Base-by-base conservation (phyloP, 2,329 filamentous ascomycete species). In the Rhynchosporium graminicola region DNA sequence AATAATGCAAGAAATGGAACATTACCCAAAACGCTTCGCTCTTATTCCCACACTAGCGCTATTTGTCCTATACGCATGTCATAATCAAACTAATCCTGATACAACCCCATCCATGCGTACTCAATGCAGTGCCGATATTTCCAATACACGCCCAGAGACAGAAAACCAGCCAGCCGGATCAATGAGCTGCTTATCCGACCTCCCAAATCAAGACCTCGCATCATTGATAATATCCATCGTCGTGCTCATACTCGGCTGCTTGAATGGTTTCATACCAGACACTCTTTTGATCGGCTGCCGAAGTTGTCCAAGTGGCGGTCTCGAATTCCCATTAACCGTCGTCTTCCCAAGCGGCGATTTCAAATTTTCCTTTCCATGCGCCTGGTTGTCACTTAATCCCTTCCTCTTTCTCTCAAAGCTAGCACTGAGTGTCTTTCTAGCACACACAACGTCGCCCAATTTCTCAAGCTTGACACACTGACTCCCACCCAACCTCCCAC, bases 191-290 rank as follows among this genome's bases (percentile, higher is more conserved):
- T 15, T 26, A 46, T 38, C n/a, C 60, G 51, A 55, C 26, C 12
- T 20, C 15, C 20, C 59, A 48, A 59, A 26, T 36, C 55, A 56
- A 57, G 13, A 57, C 42, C 50, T 54, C 46, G 45, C 58, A 51
- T 92, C 90, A 76, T 95, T 91, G 69, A 92, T 80, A 67, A 97
- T 87, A 79, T 94, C 89, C 72, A 85, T 84, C 72, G 93, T 80
- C 38, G 70, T 64, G 29, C 64, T 61, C 62, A 65, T 59, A 8
- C 48, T 52, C 13, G 67, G 68, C 36, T 66, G 63, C 56, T 68
- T 68, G 45, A 94, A 77, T 38, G 82, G 80, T 67, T 82, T 84
- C 57, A 83, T 82, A 0, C 87, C 86, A 51, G 86, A 80, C 70
- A 84, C 87, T 7, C 77, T 80, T 69, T 75, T 82, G 67, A 80